A percentile compares a stretch with the other conserved stretches of the same genome.
Conservation (phyloP, 805 yeast species). For the Candida hungchunana region DNA sequence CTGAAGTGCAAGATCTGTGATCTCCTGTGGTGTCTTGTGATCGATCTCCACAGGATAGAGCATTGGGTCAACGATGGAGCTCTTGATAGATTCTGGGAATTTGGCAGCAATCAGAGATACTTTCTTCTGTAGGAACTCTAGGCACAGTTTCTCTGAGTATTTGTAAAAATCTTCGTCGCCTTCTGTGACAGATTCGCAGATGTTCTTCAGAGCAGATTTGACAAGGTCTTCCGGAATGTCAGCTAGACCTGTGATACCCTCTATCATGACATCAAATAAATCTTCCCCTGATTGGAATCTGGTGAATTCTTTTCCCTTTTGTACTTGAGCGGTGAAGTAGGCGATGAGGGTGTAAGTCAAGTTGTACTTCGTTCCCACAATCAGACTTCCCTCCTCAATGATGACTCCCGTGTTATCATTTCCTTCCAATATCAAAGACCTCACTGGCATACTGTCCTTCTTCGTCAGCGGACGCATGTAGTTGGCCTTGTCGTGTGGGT, state of each 20-base stretch:
- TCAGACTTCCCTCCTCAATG: conserved; percentile 36
- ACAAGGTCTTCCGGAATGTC: conserved; percentile 17
- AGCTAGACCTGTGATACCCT: conserved; percentile 8
- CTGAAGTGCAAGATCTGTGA: conserved; percentile 33
- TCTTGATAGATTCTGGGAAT: conserved; percentile 36
- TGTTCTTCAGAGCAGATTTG: conserved; percentile 23
- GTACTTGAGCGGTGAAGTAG: conserved; percentile 28
- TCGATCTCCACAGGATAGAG: conserved; percentile 28
- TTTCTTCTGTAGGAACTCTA: conserved; percentile 35
- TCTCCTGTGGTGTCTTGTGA: conserved; percentile 31
- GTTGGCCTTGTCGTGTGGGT: conserved; percentile 30
- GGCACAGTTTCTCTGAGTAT: conserved; percentile 36
- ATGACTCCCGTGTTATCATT: conserved; percentile 31
- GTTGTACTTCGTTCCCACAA: conserved; percentile 39
- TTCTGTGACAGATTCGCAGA: conserved; percentile 39
- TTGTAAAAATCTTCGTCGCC: conserved; percentile 43
- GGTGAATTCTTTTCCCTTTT: conserved; percentile 27
- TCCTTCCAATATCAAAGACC: conserved; percentile 32
- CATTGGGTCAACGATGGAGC: conserved; percentile 23
- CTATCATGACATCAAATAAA: conserved; percentile 34
- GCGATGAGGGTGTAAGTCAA: conserved; percentile 36
- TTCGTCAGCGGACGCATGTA: conserved; percentile 27
- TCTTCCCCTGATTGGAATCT: conserved; percentile 39
- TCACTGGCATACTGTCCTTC: conserved; percentile 32
- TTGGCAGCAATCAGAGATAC: conserved; percentile 31